Evolutionary conservation across 352 stramenopile species (phyloP), one percentile per base, ranked within the genome.

Genomic region (Thalassiosira tumida): DNA sequence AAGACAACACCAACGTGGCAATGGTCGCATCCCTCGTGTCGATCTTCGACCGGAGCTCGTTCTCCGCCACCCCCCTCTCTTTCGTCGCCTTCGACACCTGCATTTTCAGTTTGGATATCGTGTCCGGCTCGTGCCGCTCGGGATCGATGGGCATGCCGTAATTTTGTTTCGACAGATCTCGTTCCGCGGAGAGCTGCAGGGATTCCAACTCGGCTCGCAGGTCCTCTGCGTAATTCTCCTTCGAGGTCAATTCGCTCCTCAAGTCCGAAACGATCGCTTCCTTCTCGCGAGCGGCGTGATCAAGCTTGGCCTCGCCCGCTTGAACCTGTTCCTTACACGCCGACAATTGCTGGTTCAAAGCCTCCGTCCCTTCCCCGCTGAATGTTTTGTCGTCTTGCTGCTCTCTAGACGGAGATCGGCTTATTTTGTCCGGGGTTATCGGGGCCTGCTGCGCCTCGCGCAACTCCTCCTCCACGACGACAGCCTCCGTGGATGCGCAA

Each of bases 11-110:
- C 47, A 97, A 79, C 31, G 87, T 84, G 17, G 93, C 73, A 86
- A 97, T 97, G 7, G 93, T 95, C 5, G 86, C 91, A 80, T 97
- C 95, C 51, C 95, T 84, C 74, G 96, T 92, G 41, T 96, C 83
- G 35, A 97, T 70, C 67, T 97, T 96, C 31, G 89, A 81, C 72
- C 87, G 88, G 0, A 93, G 33, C 43, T 94, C 90, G 64, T 40
- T 76, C 40, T 91, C 86, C 29, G 91, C 82, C 79, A 93, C 88
- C 31, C 51, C 85, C 69, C 82, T 91, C 35, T 89, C 81, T 40
- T 87, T 91, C 13, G 62, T 69, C 13, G 90, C 26, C 17, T 51
- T 81, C 26, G 82, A 93, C 21, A 85, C 81, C 41, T 86, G 81
- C 13, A 76, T 24, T 38, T 93, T 93, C 26, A 93, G 75, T 64